These are phyloP conservation scores for Pedinophyceae sp. DNA, from an alignment of 139 green algal species.

Conservation along the genomic window DNA sequence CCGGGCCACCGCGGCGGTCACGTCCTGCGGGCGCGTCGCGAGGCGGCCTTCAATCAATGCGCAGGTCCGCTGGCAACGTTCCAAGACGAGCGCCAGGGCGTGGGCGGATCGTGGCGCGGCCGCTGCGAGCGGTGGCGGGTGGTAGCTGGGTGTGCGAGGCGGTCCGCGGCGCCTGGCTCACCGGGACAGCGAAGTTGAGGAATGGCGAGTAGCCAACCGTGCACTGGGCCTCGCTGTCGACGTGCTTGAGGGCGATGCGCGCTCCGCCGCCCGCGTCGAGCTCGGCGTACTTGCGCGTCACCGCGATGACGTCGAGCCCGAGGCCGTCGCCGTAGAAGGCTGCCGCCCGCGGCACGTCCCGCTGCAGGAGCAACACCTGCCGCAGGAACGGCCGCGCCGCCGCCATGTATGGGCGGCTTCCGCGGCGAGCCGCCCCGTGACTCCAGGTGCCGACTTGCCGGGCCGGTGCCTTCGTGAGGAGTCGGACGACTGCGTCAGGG, in stretches of 20 bases:
- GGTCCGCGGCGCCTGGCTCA: background rate
- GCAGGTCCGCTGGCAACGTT: background rate
- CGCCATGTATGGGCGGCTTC: background rate
- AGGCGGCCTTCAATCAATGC: too few relatives aligned
- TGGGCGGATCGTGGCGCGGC: background rate
- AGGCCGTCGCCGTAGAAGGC: slow-evolving; percentile 28
- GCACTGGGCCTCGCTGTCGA: slow-evolving; percentile 7
- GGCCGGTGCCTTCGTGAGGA: background rate
- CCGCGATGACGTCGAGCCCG: slow-evolving; percentile 13
- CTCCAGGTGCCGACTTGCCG: background rate
- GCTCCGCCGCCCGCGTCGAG: slow-evolving; percentile 9
- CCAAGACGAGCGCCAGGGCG: background rate
- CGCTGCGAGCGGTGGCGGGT: background rate
- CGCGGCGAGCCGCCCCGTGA: background rate
- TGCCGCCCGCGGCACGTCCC: slow-evolving; percentile 20
- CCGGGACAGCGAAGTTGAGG: slow-evolving; percentile 21
- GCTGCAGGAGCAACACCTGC: slow-evolving; percentile 26
- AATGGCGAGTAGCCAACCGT: slow-evolving; percentile 22
- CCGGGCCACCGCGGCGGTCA: slow-evolving; percentile 14
- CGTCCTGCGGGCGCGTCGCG: too few relatives aligned
- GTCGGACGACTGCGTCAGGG: background rate
- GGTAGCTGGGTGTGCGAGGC: background rate
- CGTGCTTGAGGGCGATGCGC: background rate
- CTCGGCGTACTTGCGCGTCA: slow-evolving; percentile 18
- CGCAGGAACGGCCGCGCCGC: background rate